Base-by-base conservation (phyloP, 148 eudicot genomes). In the Fallopia convolvulus region DNA sequence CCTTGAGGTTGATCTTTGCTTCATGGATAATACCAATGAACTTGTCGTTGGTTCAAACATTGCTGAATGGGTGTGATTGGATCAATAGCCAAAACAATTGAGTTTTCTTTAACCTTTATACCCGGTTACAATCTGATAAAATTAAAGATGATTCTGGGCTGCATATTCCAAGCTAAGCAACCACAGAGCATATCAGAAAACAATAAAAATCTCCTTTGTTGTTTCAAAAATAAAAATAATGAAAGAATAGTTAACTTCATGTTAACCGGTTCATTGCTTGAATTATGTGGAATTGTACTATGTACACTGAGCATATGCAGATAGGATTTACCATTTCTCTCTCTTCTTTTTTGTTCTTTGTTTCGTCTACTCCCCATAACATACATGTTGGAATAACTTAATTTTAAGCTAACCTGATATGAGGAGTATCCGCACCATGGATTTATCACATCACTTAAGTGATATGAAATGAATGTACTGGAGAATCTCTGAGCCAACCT, bases 381-480 rank as follows among this genome's bases (percentile, higher is more conserved):
- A 65, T 65, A 65, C 70, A 65, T 20, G 65, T 20, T 23, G 30
- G 3, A 20, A 58, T 58, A 58, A 7, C 30, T 20, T 58, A 21
- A 3, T 6, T 58, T 23, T 65, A 65, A 65, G 72, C 72, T 68
- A 68, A 68, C 72, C 72, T 68, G 72, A 36, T 36, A 66, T 3
- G 72, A 13, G 44, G 20, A 36, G 70, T 41, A 63, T 18, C 70
- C 13, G 14, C 14, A 14, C 40, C 70, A 30, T 63, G 70, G 32
- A 58, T 32, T 33, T 14, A 60, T 83, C 80, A 83, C 52, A 81
- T 83, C 14, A 80, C 11, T 47, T 79, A 76, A 77, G 83, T 68
- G 75, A 50, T 81, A 77, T 86, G 83, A 61, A 91, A 77, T 86
- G 83, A 61, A 91, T 40, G 76, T 81, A 88, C 77, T 79, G 83